Percentiles rank a stretch among this genome's conserved stretches.
Evolutionary conservation across 305 asterid species (phyloP).

Genomic region (Petunia hybrid): DNA sequence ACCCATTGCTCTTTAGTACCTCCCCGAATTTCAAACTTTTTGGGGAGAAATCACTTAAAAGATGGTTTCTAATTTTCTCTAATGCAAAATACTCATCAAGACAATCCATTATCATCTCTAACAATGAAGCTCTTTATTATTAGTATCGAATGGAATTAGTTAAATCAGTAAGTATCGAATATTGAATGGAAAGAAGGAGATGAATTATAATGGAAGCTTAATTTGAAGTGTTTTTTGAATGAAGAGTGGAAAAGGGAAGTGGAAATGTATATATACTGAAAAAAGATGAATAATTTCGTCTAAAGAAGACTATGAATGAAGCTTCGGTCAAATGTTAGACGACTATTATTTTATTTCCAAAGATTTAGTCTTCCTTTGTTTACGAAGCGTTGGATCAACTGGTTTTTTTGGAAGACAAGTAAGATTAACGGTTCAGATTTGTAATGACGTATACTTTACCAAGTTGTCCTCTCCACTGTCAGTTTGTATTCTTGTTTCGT

Average conservation of each 20-base stretch:
- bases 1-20: neutral
- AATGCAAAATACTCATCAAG: slow-evolving; percentile 49
- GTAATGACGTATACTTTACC: neutral
- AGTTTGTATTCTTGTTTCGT: neutral
- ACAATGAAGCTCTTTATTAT: no score
- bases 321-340: neutral
- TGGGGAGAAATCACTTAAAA: slow-evolving; percentile 53
- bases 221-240: neutral
- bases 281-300: neutral
- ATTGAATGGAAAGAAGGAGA: neutral
- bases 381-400: neutral
- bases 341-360: neutral
- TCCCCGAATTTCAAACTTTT: slow-evolving; percentile 29
- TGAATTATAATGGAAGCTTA: neutral
- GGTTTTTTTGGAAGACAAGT: neutral
- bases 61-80: slow-evolving; percentile 59
- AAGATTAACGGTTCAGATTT: neutral
- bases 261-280: neutral
- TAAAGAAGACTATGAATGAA: neutral
- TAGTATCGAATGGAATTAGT: no score
- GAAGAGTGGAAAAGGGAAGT: slow-evolving; percentile 5
- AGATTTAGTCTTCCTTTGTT: slow-evolving; percentile 20
- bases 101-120: slow-evolving; percentile 47
- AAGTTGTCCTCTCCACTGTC: neutral
- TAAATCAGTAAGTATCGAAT: no score